Conservation (phyloP, 2,329 filamentous ascomycete species). For the Nothophoma quercina region DNA sequence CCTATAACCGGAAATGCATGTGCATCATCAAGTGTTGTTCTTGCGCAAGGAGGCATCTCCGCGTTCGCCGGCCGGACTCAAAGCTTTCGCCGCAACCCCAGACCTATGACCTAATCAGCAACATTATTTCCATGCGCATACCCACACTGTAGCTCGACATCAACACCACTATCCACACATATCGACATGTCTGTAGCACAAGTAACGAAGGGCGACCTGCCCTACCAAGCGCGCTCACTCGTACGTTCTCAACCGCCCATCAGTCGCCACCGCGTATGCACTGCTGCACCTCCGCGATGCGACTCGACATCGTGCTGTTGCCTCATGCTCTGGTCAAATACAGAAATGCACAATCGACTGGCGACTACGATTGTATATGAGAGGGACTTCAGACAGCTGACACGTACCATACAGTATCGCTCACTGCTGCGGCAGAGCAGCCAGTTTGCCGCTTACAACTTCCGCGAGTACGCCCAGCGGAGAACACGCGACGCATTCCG, state of each 20-base stretch:
- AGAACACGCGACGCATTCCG: constrained; percentile 90
- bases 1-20: not conserved
- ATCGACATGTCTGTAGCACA: constrained; percentile 47
- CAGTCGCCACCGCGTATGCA: constrained; percentile 6
- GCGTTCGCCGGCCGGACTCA: constrained; percentile 35
- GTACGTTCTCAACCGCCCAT: constrained; percentile 35
- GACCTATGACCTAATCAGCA: constrained; percentile 44
- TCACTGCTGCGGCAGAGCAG: constrained; percentile 85
- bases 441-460: constrained; percentile 95
- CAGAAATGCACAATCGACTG: not conserved
- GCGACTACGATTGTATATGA: not conserved
- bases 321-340: not conserved
- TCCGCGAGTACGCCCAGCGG: constrained; percentile 93
- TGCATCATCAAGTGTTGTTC: not conserved
- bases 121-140: constrained; percentile 43
- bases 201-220: constrained; percentile 46
- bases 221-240: constrained; percentile 51
- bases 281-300: constrained; percentile 8
- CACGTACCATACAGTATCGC: constrained; percentile 71
- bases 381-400: not conserved
- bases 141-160: constrained; percentile 33
- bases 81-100: constrained; percentile 38
- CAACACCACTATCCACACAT: constrained; percentile 13
- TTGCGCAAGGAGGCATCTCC: constrained; percentile 11
- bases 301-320: constrained; percentile 3